phyloP scores from a whole-genome alignment of 306 rosid genomes.

The Oemleria cerasiformis region DNA sequence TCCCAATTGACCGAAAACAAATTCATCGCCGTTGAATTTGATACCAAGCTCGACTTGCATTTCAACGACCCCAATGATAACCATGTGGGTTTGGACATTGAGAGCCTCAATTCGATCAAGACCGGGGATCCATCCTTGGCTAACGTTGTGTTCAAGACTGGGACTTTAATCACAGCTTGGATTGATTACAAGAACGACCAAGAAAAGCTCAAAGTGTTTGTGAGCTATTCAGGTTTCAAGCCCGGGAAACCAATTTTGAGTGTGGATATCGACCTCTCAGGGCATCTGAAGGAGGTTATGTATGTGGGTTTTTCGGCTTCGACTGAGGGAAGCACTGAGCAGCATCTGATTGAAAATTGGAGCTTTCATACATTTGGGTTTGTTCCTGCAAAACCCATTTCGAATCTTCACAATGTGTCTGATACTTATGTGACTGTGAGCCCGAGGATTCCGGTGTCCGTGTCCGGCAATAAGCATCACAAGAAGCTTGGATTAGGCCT shows the following conservation, averaged over 20 bases:
- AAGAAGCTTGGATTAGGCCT: slow-evolving; percentile 44
- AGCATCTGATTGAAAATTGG: slow-evolving; percentile 56
- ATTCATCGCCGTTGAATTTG: slow-evolving; percentile 62
- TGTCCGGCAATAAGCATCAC: slow-evolving; percentile 12
- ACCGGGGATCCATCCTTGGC: slow-evolving; percentile 43
- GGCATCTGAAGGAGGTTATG: slow-evolving; percentile 30
- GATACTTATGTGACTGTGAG: slow-evolving; percentile 35
- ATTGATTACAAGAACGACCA: slow-evolving; percentile 57
- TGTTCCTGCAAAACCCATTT: slow-evolving; percentile 29
- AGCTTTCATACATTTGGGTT: slow-evolving; percentile 52
- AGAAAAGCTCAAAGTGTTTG: slow-evolving; percentile 39
- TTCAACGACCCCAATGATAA: slow-evolving; percentile 56
- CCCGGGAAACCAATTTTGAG: slow-evolving; percentile 45
- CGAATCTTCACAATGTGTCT: slow-evolving; percentile 49
- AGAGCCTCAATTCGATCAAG: slow-evolving; percentile 41
- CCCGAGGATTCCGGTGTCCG: slow-evolving; percentile 24
- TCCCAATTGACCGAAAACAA: slow-evolving; percentile 36
- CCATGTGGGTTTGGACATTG: slow-evolving; percentile 60
- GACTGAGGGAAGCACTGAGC: slow-evolving; percentile 73
- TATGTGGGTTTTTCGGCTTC: slow-evolving; percentile 67
- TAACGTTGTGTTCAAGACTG: slow-evolving; percentile 63
- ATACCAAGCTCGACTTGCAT: slow-evolving; percentile 40
- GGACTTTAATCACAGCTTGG: slow-evolving; percentile 57
- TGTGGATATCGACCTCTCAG: slow-evolving; percentile 48
- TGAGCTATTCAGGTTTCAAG: slow-evolving; percentile 45